Evolutionary conservation across 2,329 filamentous ascomycete genomes (phyloP).

Genomic region (Aspergillus neotritici): DNA sequence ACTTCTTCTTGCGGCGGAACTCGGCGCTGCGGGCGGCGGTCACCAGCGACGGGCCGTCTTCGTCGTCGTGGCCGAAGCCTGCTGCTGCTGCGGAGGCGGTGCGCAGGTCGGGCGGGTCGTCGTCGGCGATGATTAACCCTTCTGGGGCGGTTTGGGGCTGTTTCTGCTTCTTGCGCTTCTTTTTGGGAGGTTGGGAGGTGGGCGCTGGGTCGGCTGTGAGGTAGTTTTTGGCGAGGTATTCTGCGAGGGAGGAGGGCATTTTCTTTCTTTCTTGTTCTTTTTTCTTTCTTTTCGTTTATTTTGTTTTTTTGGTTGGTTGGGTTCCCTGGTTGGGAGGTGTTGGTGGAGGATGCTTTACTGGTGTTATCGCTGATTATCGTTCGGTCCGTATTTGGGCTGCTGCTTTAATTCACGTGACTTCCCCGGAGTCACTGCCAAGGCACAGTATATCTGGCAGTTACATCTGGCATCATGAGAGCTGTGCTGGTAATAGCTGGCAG

Average conservation of each 20-base stretch:
- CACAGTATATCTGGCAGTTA: too few relatives aligned
- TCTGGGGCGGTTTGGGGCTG: constrained; percentile 40
- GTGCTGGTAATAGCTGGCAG: too few relatives aligned
- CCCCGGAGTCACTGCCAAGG: too few relatives aligned
- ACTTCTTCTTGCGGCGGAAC: constrained; percentile 72
- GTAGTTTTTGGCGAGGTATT: constrained; percentile 89
- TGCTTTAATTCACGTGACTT: too few relatives aligned
- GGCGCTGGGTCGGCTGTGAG: constrained; percentile 58
- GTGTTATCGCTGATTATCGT: too few relatives aligned
- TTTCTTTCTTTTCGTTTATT: neutral
- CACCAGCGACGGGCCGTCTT: constrained; percentile 31
- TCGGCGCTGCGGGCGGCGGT: constrained; percentile 31
- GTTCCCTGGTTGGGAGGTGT: too few relatives aligned
- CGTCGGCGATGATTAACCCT: constrained; percentile 38
- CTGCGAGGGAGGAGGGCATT: constrained; percentile 59
- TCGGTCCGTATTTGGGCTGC: too few relatives aligned
- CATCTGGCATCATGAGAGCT: too few relatives aligned
- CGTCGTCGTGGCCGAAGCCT: constrained; percentile 29
- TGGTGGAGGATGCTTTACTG: too few relatives aligned
- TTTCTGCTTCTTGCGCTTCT: constrained; percentile 51
- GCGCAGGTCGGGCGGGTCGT: constrained; percentile 37
- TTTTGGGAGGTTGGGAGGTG: constrained; percentile 46
- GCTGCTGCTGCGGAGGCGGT: constrained; percentile 18
- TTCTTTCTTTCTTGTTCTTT: neutral
- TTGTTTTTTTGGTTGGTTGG: too few relatives aligned